Evolutionary conservation across 345 rosid species (phyloP).

Genomic region (Syzygium grande): DNA sequence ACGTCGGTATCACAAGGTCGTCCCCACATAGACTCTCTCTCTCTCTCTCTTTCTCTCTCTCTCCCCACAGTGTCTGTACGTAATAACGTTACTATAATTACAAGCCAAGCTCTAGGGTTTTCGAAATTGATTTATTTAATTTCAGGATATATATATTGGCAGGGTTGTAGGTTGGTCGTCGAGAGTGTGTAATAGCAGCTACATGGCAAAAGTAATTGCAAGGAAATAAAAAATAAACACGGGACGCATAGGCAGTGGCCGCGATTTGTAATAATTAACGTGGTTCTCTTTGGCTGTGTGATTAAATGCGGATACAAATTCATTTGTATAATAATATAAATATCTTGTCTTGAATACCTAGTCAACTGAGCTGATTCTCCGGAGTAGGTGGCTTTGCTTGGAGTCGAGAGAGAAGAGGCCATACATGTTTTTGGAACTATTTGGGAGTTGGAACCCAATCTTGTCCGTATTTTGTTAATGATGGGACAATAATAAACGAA

Average conservation of each 20-base stretch:
- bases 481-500: not conserved
- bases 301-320: not conserved
- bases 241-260: not conserved
- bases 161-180: conserved; percentile 5
- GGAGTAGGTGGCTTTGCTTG: not conserved
- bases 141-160: not conserved
- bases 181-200: not conserved
- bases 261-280: not conserved
- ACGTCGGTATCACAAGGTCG: conserved; percentile 23
- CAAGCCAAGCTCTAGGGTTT: conserved; percentile 1
- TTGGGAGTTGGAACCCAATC: not conserved
- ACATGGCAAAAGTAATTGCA: not conserved
- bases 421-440: not conserved
- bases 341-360: not conserved
- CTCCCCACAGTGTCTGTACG: not conserved
- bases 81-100: not conserved
- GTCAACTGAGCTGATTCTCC: not conserved
- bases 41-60: not conserved
- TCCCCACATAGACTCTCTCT: not conserved
- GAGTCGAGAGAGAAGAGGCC: not conserved
- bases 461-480: not conserved
- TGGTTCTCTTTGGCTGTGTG: not conserved
- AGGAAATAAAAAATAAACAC: not conserved
- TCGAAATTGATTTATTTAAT: not conserved
- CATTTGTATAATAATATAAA: not conserved